Conservation (phyloP, 164 flowering plant species). For the Vitis labrusca region DNA sequence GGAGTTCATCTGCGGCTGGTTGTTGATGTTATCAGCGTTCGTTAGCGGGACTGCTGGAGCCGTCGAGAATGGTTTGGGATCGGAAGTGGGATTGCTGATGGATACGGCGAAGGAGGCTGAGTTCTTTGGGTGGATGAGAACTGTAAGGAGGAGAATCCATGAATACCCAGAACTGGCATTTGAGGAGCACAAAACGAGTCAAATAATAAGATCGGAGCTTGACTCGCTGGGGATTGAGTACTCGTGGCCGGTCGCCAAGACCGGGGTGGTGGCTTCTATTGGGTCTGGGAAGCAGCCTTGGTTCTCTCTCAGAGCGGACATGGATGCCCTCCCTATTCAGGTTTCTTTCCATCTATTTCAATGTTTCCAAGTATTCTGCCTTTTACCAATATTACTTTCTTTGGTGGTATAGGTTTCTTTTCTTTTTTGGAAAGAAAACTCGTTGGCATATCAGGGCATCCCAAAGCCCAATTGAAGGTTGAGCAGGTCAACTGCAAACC, state of each 20-base stretch:
- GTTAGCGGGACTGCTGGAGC: too few relatives aligned
- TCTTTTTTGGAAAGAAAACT: too few relatives aligned
- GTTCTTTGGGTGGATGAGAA: constrained; percentile 62
- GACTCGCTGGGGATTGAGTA: constrained; percentile 60
- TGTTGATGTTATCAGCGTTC: too few relatives aligned
- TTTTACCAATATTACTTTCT: too few relatives aligned
- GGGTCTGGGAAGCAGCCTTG: constrained; percentile 60
- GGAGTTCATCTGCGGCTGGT: too few relatives aligned
- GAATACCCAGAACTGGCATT: constrained; percentile 72
- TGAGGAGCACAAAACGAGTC: constrained; percentile 61
- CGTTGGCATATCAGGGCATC: too few relatives aligned
- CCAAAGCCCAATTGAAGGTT: too few relatives aligned
- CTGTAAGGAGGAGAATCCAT: constrained; percentile 59
- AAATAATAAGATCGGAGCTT: constrained; percentile 57
- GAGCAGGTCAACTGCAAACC: too few relatives aligned
- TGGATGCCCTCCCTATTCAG: constrained; percentile 92
- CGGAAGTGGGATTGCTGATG: constrained; percentile 19
- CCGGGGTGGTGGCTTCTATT: constrained; percentile 62
- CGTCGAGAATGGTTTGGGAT: too few relatives aligned
- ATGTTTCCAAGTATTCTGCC: neutral
- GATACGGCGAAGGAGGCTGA: constrained; percentile 46
- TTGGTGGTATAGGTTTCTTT: too few relatives aligned
- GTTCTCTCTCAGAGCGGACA: constrained; percentile 74
- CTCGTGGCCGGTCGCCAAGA: constrained; percentile 70
- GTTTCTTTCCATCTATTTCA: constrained; percentile 26